Evolutionary conservation across 192 early-diverging fungal species (phyloP).

Genomic region (Coemansia furcata): DNA sequence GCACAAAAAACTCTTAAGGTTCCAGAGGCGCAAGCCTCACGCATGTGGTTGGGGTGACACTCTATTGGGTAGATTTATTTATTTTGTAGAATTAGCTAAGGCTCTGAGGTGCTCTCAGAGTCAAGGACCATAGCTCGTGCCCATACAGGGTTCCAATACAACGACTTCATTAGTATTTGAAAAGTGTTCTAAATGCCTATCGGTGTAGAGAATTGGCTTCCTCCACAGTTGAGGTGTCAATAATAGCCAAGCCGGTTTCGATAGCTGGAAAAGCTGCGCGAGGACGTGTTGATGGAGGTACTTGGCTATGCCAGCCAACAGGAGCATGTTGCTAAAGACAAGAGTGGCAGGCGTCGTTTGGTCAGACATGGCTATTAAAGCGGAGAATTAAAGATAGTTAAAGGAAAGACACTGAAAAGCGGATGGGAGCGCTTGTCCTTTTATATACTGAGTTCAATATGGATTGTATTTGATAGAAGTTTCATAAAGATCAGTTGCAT

Average conservation of each 20-base stretch:
- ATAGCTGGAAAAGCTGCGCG: neutral
- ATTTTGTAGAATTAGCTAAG: too few species aligned
- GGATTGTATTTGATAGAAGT: neutral
- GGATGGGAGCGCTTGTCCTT: neutral
- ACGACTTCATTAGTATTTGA: too few species aligned
- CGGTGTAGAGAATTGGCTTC: neutral
- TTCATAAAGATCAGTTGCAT: neutral
- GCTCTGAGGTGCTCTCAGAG: too few species aligned
- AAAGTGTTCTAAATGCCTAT: neutral
- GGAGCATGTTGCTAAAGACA: conserved; percentile 1
- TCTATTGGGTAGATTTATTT: too few species aligned
- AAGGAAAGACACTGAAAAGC: neutral
- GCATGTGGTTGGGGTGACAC: too few species aligned
- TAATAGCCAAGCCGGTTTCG: conserved; percentile 7
- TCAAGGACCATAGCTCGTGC: too few species aligned
- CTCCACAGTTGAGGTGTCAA: conserved; percentile 6
- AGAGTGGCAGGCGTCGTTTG: neutral
- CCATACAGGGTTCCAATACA: too few species aligned
- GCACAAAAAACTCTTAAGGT: too few species aligned
- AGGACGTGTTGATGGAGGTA: neutral
- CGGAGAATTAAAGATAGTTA: neutral
- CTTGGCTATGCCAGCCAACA: neutral
- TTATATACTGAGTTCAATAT: neutral
- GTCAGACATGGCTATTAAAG: neutral
- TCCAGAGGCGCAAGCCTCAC: too few species aligned